These are phyloP conservation scores for Cercospora sojina DNA, from an alignment of 2,329 filamentous ascomycete genomes.

Conservation along the genomic window DNA sequence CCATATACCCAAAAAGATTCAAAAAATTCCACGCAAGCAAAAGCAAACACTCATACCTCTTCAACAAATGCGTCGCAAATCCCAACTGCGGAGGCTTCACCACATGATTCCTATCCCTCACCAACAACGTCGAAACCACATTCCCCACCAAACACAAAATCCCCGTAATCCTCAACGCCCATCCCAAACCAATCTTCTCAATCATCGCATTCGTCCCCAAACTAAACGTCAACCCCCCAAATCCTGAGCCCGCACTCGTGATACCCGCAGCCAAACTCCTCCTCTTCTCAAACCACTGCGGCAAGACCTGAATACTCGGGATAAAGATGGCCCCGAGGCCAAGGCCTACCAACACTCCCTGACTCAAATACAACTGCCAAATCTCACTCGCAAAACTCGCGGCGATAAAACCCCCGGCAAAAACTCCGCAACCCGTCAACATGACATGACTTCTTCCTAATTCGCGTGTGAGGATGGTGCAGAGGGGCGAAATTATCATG, in stretches of 20 bases:
- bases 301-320: slow-evolving; percentile 40
- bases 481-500: slow-evolving; percentile 39
- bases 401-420: slow-evolving; percentile 39
- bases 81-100: slow-evolving; percentile 39
- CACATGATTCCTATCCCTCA: slow-evolving; percentile 39
- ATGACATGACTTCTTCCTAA: slow-evolving; percentile 36
- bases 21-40: slow-evolving; percentile 47
- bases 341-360: slow-evolving; percentile 44
- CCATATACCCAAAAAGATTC: slow-evolving; percentile 51
- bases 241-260: slow-evolving; percentile 42
- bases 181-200: slow-evolving; percentile 41
- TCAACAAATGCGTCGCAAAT: slow-evolving; percentile 41
- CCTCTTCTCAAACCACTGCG: slow-evolving; percentile 45
- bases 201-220: slow-evolving; percentile 43
- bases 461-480: slow-evolving; percentile 34
- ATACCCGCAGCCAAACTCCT: slow-evolving; percentile 46
- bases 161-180: slow-evolving; percentile 43
- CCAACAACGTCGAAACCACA: slow-evolving; percentile 33
- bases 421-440: slow-evolving; percentile 37
- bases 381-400: slow-evolving; percentile 41
- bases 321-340: slow-evolving; percentile 46
- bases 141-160: slow-evolving; percentile 37
- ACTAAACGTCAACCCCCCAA: slow-evolving; percentile 43
- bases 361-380: slow-evolving; percentile 45
- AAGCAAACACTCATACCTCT: slow-evolving; percentile 40